phyloP scores from a whole-genome alignment of 352 stramenopile genomes.

The Phytophthora hybrid region DNA sequence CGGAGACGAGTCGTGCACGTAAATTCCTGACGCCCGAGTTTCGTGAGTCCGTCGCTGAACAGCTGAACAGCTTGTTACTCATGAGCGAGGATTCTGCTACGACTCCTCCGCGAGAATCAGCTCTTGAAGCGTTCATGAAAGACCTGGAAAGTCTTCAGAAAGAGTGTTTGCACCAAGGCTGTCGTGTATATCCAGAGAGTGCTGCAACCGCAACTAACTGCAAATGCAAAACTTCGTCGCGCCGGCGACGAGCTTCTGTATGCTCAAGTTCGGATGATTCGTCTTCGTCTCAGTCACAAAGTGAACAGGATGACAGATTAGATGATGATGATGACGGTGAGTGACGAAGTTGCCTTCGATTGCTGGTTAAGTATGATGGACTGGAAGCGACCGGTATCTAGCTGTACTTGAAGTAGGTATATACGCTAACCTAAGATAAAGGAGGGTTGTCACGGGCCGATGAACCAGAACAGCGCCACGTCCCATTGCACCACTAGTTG shows the following conservation, averaged over 20 bases:
- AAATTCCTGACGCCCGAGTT: constrained; percentile 51
- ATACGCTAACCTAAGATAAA: not conserved
- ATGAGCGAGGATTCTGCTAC: constrained; percentile 6
- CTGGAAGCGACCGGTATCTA: not conserved
- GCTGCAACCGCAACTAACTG: constrained; percentile 22
- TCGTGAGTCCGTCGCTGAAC: constrained; percentile 52
- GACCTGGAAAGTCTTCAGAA: constrained; percentile 41
- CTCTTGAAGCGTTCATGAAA: constrained; percentile 53
- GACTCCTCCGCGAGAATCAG: constrained; percentile 16
- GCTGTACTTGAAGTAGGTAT: not conserved
- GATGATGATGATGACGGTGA: constrained; percentile 51
- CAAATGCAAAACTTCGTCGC: constrained; percentile 26
- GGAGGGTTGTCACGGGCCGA: no score
- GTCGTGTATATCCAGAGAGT: constrained; percentile 49
- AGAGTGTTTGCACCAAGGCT: constrained; percentile 47
- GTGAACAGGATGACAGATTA: constrained; percentile 37
- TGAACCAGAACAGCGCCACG: no score
- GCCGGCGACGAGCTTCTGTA: constrained; percentile 28
- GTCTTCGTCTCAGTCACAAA: constrained; percentile 40
- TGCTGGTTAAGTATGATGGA: not conserved
- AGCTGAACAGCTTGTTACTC: constrained; percentile 50
- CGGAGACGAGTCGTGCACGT: constrained; percentile 28
- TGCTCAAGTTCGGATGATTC: constrained; percentile 50
- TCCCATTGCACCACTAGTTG: no score
- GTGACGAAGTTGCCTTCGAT: constrained; percentile 1